A percentile compares a stretch with the other conserved stretches of the same genome.
phyloP scores from a whole-genome alignment of 768 basidiomycete genomes.

The Chlorophyllum brunneum region DNA sequence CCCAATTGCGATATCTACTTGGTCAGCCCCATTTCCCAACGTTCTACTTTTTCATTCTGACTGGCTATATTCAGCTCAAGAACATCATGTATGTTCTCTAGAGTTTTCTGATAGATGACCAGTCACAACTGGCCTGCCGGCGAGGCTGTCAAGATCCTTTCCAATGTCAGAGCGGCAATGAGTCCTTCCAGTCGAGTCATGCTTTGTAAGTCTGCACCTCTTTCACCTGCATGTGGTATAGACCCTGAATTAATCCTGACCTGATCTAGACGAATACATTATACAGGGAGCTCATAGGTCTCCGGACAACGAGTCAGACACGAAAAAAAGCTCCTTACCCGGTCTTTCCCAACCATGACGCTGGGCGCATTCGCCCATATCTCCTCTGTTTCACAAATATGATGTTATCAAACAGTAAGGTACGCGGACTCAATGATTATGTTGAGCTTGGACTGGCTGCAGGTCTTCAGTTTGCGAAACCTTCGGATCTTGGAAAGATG shows the following conservation, averaged over 20 bases:
- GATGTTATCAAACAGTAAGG: slow-evolving; percentile 36
- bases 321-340: slow-evolving; percentile 35
- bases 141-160: slow-evolving; percentile 29
- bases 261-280: slow-evolving; percentile 30
- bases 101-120: not conserved
- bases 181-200: slow-evolving; percentile 29
- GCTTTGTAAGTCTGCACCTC: slow-evolving; percentile 33
- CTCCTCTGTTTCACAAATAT: slow-evolving; percentile 45
- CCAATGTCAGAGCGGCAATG: slow-evolving; percentile 31
- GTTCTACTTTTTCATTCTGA: not conserved
- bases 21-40: slow-evolving; percentile 22
- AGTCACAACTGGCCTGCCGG: slow-evolving; percentile 38
- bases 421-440: slow-evolving; percentile 38
- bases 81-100: slow-evolving; percentile 29
- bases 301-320: not conserved
- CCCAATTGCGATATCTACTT: slow-evolving; percentile 34
- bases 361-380: slow-evolving; percentile 35
- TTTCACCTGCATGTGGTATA: not conserved
- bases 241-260: not conserved
- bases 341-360: slow-evolving; percentile 43
- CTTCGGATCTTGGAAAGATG: slow-evolving; percentile 28
- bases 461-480: slow-evolving; percentile 27
- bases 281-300: slow-evolving; percentile 24
- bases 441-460: slow-evolving; percentile 27
- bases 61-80: slow-evolving; percentile 24